phyloP scores from a whole-genome alignment of 768 basidiomycete genomes.

The Calvatia gigantea region DNA sequence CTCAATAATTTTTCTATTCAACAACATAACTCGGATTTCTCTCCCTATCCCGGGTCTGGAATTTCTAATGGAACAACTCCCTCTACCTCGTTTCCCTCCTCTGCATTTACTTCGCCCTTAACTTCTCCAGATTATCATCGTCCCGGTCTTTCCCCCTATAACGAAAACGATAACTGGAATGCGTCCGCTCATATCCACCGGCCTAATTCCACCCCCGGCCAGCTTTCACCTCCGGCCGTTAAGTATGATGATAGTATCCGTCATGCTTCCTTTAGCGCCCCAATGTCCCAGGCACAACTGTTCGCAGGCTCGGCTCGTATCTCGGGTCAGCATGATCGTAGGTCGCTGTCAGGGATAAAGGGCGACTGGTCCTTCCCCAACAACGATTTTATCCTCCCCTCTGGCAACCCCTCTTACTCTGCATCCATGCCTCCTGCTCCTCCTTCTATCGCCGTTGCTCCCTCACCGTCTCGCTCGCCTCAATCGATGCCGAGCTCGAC shows the following conservation, averaged over 20 bases:
- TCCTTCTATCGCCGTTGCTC: slow-evolving; percentile 37
- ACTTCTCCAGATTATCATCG: slow-evolving; percentile 46
- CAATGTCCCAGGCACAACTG: slow-evolving; percentile 58
- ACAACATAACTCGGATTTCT: slow-evolving; percentile 34
- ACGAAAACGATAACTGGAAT: slow-evolving; percentile 56
- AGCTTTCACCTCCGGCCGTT: slow-evolving; percentile 47
- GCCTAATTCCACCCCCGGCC: slow-evolving; percentile 64
- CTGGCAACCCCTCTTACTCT: slow-evolving; percentile 34
- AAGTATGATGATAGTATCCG: slow-evolving; percentile 73
- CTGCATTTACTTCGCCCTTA: slow-evolving; percentile 44
- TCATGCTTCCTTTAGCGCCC: slow-evolving; percentile 62
- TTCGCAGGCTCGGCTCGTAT: slow-evolving; percentile 68
- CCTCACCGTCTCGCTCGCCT: slow-evolving; percentile 53
- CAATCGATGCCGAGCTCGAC: slow-evolving; percentile 48
- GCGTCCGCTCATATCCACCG: slow-evolving; percentile 56
- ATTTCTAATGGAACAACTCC: slow-evolving; percentile 50
- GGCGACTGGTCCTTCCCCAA: slow-evolving; percentile 70
- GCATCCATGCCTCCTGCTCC: slow-evolving; percentile 44
- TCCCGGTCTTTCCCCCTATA: slow-evolving; percentile 39
- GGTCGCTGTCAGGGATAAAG: slow-evolving; percentile 54
- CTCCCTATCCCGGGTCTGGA: slow-evolving; percentile 46
- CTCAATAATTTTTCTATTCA: slow-evolving; percentile 36
- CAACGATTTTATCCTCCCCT: slow-evolving; percentile 52
- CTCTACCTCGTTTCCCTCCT: slow-evolving; percentile 46
- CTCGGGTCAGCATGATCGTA: slow-evolving; percentile 65